Evolutionary conservation across 768 basidiomycete species (phyloP).

Genomic region (Termitomyces sp.): DNA sequence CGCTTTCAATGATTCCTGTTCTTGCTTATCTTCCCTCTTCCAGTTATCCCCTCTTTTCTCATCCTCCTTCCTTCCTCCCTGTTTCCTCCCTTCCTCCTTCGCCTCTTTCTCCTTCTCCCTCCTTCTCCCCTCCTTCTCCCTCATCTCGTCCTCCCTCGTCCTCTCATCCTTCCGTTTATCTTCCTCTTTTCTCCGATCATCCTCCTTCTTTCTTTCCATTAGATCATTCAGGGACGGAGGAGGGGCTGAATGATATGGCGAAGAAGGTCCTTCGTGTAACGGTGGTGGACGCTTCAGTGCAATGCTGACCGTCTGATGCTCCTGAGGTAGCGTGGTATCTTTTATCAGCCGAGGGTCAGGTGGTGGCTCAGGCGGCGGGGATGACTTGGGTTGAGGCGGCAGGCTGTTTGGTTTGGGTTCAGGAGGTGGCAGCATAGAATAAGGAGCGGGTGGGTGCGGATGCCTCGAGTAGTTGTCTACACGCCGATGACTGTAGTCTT

Average conservation of each 20-base stretch:
- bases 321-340: slow-evolving; percentile 21
- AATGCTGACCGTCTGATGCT: slow-evolving; percentile 41
- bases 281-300: slow-evolving; percentile 41
- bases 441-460: slow-evolving; percentile 19
- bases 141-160: neutral
- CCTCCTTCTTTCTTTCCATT: slow-evolving; percentile 10
- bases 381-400: slow-evolving; percentile 15
- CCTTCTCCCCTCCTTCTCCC: neutral
- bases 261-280: slow-evolving; percentile 45
- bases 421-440: slow-evolving; percentile 19
- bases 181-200: slow-evolving; percentile 5
- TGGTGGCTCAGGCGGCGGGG: slow-evolving; percentile 36
- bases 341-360: slow-evolving; percentile 26
- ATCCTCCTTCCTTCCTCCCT: neutral
- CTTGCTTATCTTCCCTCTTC: slow-evolving; percentile 19
- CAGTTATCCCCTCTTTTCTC: slow-evolving; percentile 1
- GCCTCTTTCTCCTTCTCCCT: neutral
- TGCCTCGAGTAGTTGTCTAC: slow-evolving; percentile 21
- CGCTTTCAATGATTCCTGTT: slow-evolving; percentile 18
- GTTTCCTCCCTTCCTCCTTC: neutral
- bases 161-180: slow-evolving; percentile 8
- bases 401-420: slow-evolving; percentile 12
- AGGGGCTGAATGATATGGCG: slow-evolving; percentile 30
- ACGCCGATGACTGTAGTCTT: slow-evolving; percentile 21
- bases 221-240: slow-evolving; percentile 13